phyloP scores from a whole-genome alignment of 2,329 filamentous ascomycete genomes.

The Microascus cirrosus region DNA sequence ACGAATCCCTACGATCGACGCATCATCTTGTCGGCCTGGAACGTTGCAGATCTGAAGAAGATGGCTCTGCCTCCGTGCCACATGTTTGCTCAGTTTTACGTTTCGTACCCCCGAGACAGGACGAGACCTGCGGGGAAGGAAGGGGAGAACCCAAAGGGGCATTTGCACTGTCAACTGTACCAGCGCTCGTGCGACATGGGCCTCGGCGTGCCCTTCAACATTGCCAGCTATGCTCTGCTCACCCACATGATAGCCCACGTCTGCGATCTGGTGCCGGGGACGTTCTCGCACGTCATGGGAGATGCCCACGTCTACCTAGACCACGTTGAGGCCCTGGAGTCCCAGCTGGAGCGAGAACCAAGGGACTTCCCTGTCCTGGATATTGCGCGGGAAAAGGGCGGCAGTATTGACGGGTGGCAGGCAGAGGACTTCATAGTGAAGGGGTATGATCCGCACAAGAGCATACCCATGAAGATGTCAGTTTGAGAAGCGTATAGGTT shows the following conservation, averaged over 20 bases:
- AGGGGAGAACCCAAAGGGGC: conserved; percentile 43
- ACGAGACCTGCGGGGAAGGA: conserved; percentile 12
- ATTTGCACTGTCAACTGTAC: conserved; percentile 80
- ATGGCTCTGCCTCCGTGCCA: conserved; percentile 94
- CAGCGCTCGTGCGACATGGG: conserved; percentile 96
- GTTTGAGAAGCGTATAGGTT: conserved; percentile 37
- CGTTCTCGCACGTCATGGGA: conserved; percentile 89
- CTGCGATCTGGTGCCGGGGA: conserved; percentile 74
- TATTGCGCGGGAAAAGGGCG: conserved; percentile 56
- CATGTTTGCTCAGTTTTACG: conserved; percentile 97
- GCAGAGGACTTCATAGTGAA: conserved; percentile 78
- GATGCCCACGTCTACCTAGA: conserved; percentile 96
- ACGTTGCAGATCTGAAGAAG: conserved; percentile 69
- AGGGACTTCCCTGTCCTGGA: conserved; percentile 68
- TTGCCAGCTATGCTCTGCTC: conserved; percentile 84
- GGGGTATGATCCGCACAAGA: conserved; percentile 84
- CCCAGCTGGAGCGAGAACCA: conserved; percentile 72
- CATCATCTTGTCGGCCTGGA: conserved; percentile 91
- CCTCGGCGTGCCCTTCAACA: conserved; percentile 94
- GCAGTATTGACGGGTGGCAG: conserved; percentile 83
- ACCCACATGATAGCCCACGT: conserved; percentile 93
- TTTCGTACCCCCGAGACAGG: conserved; percentile 51
- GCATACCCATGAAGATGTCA: conserved; percentile 98
- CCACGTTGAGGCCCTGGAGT: conserved; percentile 76
- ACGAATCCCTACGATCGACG: conserved; percentile 78